A percentile compares a stretch with the other conserved stretches of the same genome.
These are phyloP conservation scores for Davidsoniella neocaledoniae DNA, from an alignment of 2,329 filamentous ascomycete species.

Conservation along the genomic window DNA sequence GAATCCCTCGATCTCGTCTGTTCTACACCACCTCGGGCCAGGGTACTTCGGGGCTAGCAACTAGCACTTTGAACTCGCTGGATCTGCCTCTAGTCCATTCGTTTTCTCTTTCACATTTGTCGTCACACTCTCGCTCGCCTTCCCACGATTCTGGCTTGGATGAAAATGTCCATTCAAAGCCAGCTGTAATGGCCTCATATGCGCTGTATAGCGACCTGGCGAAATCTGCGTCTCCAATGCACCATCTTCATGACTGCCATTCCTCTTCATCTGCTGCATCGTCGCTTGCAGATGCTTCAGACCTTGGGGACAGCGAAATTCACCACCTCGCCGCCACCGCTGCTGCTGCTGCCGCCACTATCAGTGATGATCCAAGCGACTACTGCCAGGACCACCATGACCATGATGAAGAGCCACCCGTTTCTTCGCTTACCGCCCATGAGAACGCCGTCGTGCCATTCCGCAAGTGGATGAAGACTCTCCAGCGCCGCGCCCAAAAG, in stretches of 20 bases:
- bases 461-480: constrained; percentile 54
- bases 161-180: constrained; percentile 11
- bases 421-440: too few relatives aligned
- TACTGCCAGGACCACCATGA: background rate
- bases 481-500: constrained; percentile 40
- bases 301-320: background rate
- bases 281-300: background rate
- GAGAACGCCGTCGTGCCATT: constrained; percentile 28
- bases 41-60: constrained; percentile 7
- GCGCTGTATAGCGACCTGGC: constrained; percentile 12
- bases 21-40: constrained; percentile 11
- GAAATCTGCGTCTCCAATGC: constrained; percentile 3
- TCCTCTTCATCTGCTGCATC: background rate
- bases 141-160: constrained; percentile 11
- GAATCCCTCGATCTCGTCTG: constrained; percentile 13
- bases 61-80: constrained; percentile 8
- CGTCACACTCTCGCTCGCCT: constrained; percentile 10
- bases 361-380: background rate
- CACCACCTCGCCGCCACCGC: background rate
- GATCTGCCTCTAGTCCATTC: constrained; percentile 9
- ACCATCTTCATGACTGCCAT: constrained; percentile 2
- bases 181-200: constrained; percentile 13
- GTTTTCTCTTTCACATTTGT: constrained; percentile 6
- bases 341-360: background rate
- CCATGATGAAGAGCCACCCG: background rate